These are phyloP conservation scores for Fusarium begoniae DNA, from an alignment of 2,329 filamentous ascomycete species.

Conservation along the genomic window DNA sequence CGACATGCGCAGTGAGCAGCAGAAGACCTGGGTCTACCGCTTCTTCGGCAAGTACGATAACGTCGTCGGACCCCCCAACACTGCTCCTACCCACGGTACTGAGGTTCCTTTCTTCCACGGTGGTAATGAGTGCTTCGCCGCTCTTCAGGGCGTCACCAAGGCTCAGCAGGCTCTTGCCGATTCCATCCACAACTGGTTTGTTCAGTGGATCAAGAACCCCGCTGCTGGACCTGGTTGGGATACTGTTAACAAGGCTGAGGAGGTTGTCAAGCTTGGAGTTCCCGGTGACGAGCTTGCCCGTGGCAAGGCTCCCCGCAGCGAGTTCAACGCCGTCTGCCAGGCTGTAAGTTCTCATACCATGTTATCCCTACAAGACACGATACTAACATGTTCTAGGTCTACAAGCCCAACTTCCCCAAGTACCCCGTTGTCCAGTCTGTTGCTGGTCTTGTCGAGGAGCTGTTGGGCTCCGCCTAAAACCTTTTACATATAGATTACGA, in stretches of 20 bases:
- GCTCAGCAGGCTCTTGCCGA: constrained; percentile 53
- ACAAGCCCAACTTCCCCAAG: constrained; percentile 20
- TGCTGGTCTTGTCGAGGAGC: neutral
- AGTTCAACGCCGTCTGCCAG: constrained; percentile 35
- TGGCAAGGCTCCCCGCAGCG: neutral
- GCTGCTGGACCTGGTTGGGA: constrained; percentile 53
- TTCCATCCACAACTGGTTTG: constrained; percentile 54
- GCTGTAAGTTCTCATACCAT: constrained; percentile 3
- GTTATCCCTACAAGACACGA: too few relatives aligned
- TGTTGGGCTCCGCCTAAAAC: neutral
- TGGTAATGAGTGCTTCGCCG: constrained; percentile 54
- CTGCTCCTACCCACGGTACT: constrained; percentile 40
- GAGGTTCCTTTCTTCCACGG: constrained; percentile 58
- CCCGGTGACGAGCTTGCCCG: constrained; percentile 34
- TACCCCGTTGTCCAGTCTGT: constrained; percentile 28
- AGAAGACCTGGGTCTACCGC: constrained; percentile 55
- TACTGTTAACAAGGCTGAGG: constrained; percentile 34
- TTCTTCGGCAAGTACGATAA: constrained; percentile 55
- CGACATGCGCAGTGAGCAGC: constrained; percentile 49
- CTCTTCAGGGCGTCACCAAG: constrained; percentile 46
- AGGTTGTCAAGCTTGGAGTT: constrained; percentile 35
- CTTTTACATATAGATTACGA: neutral
- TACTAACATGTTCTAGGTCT: neutral
- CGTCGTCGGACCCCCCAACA: constrained; percentile 45
- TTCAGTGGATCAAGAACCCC: constrained; percentile 56